phyloP scores from a whole-genome alignment of 257 asterid genomes.

The Perilla frutescens region DNA sequence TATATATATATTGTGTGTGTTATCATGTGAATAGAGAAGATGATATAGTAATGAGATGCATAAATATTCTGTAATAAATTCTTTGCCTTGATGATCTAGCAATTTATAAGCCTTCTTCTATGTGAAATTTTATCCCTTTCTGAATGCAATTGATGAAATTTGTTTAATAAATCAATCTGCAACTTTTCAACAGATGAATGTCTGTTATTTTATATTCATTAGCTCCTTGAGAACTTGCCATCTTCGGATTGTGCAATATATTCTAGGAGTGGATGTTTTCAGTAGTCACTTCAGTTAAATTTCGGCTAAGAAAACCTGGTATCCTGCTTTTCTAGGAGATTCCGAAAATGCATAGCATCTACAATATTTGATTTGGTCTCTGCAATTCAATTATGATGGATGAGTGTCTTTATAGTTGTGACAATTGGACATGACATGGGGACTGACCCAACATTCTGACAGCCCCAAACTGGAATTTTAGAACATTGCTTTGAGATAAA shows the following conservation, averaged over 20 bases:
- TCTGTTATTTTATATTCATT: neutral
- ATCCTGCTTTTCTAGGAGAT: neutral
- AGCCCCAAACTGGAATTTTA: constrained; percentile 45
- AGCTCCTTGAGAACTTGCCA: neutral
- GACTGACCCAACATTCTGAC: constrained; percentile 49
- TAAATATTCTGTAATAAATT: constrained; percentile 31
- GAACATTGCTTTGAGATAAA: neutral
- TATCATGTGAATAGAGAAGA: constrained; percentile 60
- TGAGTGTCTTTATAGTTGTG: neutral
- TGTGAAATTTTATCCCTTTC: neutral
- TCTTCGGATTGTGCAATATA: neutral
- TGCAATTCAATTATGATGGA: neutral
- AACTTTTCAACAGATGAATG: neutral
- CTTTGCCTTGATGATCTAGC: neutral
- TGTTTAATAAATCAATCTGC: neutral
- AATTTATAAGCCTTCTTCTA: constrained; percentile 18
- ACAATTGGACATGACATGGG: constrained; percentile 75
- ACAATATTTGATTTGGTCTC: neutral
- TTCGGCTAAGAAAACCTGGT: neutral
- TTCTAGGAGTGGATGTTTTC: constrained; percentile 11
- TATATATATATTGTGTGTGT: constrained; percentile 34
- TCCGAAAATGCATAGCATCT: neutral
- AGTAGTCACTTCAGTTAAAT: neutral
- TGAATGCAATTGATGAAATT: neutral
- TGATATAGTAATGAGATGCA: constrained; percentile 49